A percentile compares a stretch with the other conserved stretches of the same genome.
Conservation (phyloP, 257 asterid genomes). For the Ophiorrhiza pumila region DNA sequence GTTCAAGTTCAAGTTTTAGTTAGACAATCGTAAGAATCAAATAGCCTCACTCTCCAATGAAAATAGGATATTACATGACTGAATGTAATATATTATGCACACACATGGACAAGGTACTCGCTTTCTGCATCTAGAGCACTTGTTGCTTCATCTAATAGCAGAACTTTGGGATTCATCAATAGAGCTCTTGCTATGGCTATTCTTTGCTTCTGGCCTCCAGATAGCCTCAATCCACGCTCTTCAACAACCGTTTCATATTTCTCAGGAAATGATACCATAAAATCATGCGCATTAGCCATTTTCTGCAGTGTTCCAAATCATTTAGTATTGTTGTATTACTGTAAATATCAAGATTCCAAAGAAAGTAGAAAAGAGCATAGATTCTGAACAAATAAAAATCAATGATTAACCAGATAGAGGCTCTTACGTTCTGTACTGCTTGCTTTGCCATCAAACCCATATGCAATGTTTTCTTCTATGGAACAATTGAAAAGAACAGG, state of each 20-base stretch:
- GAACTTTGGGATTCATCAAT: slow-evolving; percentile 67
- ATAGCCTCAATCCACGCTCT: slow-evolving; percentile 80
- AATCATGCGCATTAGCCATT: slow-evolving; percentile 87
- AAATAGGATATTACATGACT: no score
- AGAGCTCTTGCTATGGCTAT: slow-evolving; percentile 86
- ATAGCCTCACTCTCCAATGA: no score
- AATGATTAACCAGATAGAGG: background rate
- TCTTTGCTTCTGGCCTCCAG: slow-evolving; percentile 92
- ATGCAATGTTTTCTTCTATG: slow-evolving; percentile 80
- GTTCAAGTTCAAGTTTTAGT: no score
- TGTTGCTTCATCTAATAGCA: slow-evolving; percentile 81
- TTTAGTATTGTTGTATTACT: background rate
- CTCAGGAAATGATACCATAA: slow-evolving; percentile 57
- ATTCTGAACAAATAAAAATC: background rate
- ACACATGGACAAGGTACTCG: slow-evolving; percentile 75
- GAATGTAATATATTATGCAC: no score
- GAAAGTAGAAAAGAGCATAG: background rate
- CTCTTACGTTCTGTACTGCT: slow-evolving; percentile 60
- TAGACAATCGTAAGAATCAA: no score
- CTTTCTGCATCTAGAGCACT: slow-evolving; percentile 89
- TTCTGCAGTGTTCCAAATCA: slow-evolving; percentile 35
- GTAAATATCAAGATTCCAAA: background rate
- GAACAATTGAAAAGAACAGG: slow-evolving; percentile 88
- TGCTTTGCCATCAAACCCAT: slow-evolving; percentile 72
- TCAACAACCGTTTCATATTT: slow-evolving; percentile 67